These are phyloP conservation scores for Didymella exigua DNA, from an alignment of 2,329 filamentous ascomycete species.

Conservation along the genomic window DNA sequence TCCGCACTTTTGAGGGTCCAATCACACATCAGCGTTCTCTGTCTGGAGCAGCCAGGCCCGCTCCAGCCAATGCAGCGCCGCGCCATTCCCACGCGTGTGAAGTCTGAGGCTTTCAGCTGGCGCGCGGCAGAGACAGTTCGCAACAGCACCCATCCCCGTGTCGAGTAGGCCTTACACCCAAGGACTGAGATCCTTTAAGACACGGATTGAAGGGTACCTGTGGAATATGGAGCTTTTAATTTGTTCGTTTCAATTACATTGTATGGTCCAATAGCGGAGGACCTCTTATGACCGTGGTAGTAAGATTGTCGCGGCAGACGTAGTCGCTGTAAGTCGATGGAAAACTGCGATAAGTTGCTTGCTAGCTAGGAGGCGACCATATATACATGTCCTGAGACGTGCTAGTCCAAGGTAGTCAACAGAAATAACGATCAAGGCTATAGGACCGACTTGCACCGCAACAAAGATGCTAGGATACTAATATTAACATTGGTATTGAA, in stretches of 20 bases:
- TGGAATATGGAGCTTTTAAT: background rate
- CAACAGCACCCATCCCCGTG: background rate
- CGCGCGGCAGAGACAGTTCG: background rate
- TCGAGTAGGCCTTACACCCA: conserved; percentile 3
- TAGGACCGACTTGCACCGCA: too few relatives aligned
- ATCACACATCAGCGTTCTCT: background rate
- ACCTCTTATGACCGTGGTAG: conserved; percentile 2
- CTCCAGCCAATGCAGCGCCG: conserved; percentile 7
- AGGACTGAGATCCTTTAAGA: background rate
- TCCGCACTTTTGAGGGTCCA: conserved; percentile 1
- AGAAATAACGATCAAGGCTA: too few relatives aligned
- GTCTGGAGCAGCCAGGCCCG: background rate
- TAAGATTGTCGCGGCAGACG: too few relatives aligned
- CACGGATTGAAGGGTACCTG: background rate
- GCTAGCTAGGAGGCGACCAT: too few relatives aligned
- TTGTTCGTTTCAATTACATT: background rate
- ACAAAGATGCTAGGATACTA: too few relatives aligned
- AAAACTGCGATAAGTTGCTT: too few relatives aligned
- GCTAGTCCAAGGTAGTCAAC: too few relatives aligned
- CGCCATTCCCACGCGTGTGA: background rate
- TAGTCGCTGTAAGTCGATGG: too few relatives aligned
- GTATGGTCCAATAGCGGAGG: background rate
- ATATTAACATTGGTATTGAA: too few relatives aligned
- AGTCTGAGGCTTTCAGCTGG: conserved; percentile 2
- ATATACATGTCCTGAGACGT: too few relatives aligned